These are phyloP conservation scores for Acer yangbiense DNA, from an alignment of 345 rosid genomes.

Conservation along the genomic window DNA sequence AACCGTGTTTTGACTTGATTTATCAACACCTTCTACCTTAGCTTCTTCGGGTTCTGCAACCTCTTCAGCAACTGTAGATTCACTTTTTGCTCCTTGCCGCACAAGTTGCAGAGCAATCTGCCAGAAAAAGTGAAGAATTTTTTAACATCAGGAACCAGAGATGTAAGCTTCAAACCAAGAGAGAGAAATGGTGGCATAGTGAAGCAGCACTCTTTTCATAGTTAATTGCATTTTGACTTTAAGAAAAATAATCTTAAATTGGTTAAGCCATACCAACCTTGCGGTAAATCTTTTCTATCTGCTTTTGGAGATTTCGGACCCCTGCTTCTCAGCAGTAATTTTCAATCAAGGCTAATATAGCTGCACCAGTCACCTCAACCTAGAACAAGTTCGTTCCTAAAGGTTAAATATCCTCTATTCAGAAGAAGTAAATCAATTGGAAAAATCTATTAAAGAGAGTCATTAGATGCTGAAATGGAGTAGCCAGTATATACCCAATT, in stretches of 20 bases:
- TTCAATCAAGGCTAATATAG: slow-evolving; percentile 80
- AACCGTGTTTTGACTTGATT: slow-evolving; percentile 28
- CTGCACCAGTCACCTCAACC: too few relatives aligned
- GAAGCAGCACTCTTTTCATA: neutral
- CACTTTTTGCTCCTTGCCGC: slow-evolving; percentile 56
- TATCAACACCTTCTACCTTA: slow-evolving; percentile 26
- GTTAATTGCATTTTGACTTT: neutral
- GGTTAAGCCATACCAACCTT: slow-evolving; percentile 52
- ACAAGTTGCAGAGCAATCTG: slow-evolving; percentile 94
- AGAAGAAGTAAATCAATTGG: too few relatives aligned
- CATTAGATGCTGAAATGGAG: too few relatives aligned
- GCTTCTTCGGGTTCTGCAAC: slow-evolving; percentile 26
- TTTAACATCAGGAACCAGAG: too few relatives aligned
- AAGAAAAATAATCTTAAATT: neutral
- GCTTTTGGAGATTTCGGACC: slow-evolving; percentile 96
- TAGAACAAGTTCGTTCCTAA: too few relatives aligned
- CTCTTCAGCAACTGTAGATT: slow-evolving; percentile 44
- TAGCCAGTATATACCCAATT: too few relatives aligned
- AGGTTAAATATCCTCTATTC: too few relatives aligned
- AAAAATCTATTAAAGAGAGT: too few relatives aligned
- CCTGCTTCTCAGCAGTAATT: slow-evolving; percentile 99
- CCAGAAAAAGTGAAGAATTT: neutral
- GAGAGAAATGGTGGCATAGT: too few relatives aligned
- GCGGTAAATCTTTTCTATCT: slow-evolving; percentile 98
- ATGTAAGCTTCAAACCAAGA: too few relatives aligned